Conservation (phyloP, 495 filamentous ascomycete genomes). For the Monascus purpureus region DNA sequence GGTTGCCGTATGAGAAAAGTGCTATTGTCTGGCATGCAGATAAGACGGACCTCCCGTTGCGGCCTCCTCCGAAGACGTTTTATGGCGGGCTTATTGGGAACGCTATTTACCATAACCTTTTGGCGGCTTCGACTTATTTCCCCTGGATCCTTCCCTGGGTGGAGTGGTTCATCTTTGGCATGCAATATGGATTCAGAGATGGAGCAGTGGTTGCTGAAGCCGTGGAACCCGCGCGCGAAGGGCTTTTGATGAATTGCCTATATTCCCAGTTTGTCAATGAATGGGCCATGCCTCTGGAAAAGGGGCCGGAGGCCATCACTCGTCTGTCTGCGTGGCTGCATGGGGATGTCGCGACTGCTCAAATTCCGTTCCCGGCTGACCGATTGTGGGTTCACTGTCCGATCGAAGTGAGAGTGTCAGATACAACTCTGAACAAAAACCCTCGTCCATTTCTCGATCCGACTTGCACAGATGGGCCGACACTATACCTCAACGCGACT, state of each 20-base stretch:
- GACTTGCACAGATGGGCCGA: conserved; percentile 49
- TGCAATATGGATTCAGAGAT: conserved; percentile 76
- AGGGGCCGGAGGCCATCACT: conserved; percentile 76
- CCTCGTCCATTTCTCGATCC: conserved; percentile 71
- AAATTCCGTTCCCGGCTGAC: conserved; percentile 66
- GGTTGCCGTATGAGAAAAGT: conserved; percentile 81
- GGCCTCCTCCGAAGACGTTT: conserved; percentile 42
- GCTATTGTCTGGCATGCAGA: conserved; percentile 81
- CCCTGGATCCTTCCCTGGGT: conserved; percentile 71
- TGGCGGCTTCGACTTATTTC: conserved; percentile 63
- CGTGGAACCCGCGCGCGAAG: conserved; percentile 64
- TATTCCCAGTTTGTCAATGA: conserved; percentile 97
- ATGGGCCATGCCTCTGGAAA: conserved; percentile 84
- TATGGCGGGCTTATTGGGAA: conserved; percentile 74
- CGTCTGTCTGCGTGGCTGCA: conserved; percentile 80
- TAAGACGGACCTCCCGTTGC: conserved; percentile 45
- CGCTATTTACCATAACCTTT: conserved; percentile 75
- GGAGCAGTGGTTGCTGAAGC: conserved; percentile 52
- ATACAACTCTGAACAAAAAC: conserved; percentile 43
- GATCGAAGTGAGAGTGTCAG: conserved; percentile 78
- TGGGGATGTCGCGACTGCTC: conserved; percentile 35
- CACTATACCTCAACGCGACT: conserved; percentile 89
- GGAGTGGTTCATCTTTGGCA: conserved; percentile 88
- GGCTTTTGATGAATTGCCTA: conserved; percentile 88
- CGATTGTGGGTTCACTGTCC: conserved; percentile 85